Base-by-base conservation (phyloP, 331 rosid genomes). In the Arachis monticola region DNA sequence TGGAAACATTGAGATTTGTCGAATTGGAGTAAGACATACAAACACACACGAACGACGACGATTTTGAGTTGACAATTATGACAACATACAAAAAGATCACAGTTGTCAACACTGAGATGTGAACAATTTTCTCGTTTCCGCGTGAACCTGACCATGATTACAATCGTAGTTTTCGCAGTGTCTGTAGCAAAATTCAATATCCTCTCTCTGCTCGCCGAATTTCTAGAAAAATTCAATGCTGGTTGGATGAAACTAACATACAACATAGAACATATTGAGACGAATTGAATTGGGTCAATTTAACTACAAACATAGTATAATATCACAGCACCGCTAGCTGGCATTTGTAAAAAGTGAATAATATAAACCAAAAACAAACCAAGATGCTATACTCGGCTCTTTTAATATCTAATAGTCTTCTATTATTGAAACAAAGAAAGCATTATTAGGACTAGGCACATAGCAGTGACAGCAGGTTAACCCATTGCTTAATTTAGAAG, bases 241-340 rank as follows among this genome's bases (percentile, higher is more conserved):
- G 52, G 32, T 22, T 42, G 2, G 53, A 17, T 35, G 40, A 4
- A 35, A 35, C 40, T 35, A 35, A 35, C 40, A 35, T 35, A 35
- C 4, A 2, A 35, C 40, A 35, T 22, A 22, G 27, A 22, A 22
- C 27, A 22, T 22, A 22, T 22, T 22, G 38, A 8, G 48, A 50
- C 6, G 56, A 27, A 14, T 69, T n/a, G 76, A 63, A 60, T 59
- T 40, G 8, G 70, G 75, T 77, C 80, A 68, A 68, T 77, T 35
- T 35, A 35, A 35, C 40, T 35, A 35, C 40, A 35, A 2, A 44
- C 10, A 10, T 5, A 35, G 61, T 44, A 46, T 62, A 8, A 42
- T 65, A 57, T 4, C 22, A 69, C 67, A 57, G 38, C 31, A 31
- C n/a, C 41, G 56, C 64, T 57, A 48, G 70, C 69, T 73, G 79